phyloP scores from a whole-genome alignment of 352 stramenopile genomes.

The Phytophthora tubulina region DNA sequence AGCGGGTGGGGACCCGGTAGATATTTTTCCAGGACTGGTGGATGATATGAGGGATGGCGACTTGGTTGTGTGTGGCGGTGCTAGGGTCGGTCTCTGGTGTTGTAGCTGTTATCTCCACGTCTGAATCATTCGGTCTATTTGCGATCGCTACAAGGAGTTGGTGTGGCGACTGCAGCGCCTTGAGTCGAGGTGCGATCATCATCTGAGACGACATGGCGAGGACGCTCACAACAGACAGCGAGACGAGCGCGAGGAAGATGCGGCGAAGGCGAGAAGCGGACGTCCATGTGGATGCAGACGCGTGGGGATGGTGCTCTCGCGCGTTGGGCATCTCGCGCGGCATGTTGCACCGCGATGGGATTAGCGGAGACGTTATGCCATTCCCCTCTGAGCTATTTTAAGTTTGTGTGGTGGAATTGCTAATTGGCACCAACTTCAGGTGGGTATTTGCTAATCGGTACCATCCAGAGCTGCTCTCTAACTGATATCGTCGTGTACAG shows the following conservation, averaged over 20 bases:
- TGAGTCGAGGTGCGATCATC: constrained; percentile 2
- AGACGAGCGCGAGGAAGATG: constrained; percentile 37
- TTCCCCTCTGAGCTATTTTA: background rate
- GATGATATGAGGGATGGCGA: constrained; percentile 55
- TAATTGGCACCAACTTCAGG: too few species aligned
- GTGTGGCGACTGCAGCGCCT: background rate
- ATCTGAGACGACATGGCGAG: constrained; percentile 27
- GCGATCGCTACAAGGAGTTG: background rate
- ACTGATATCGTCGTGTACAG: too few species aligned
- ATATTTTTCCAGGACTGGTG: constrained; percentile 68
- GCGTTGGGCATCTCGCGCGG: background rate
- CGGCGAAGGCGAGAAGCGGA: constrained; percentile 21
- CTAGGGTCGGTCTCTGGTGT: background rate
- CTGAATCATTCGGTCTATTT: background rate
- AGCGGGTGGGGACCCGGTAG: constrained; percentile 50
- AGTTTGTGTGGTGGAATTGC: too few species aligned
- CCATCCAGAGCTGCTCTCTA: too few species aligned
- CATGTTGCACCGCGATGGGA: background rate
- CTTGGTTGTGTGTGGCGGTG: background rate
- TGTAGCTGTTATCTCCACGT: background rate
- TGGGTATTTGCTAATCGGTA: too few species aligned
- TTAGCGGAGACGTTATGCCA: background rate
- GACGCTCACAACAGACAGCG: constrained; percentile 28
- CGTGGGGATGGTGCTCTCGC: background rate
- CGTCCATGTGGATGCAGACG: constrained; percentile 1